Base-by-base conservation (phyloP, 164 flowering plant species). In the Nymphaea thermarum region DNA sequence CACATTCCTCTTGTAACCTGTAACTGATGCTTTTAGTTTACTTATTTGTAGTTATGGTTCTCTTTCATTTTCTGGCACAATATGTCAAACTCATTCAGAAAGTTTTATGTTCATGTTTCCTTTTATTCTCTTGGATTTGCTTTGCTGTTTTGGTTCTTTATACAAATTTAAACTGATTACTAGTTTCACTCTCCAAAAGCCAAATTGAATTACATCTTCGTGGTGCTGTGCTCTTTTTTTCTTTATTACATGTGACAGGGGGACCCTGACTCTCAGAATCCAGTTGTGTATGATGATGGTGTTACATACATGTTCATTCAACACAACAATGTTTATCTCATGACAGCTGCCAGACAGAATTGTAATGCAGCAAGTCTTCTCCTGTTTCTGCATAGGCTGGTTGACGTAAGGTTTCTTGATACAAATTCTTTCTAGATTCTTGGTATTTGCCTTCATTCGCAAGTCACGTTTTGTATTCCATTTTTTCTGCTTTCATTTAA, bases 281-380 rank as follows among this genome's bases (percentile, higher is more conserved):
- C 99, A 7, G 98, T 95, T 6, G 98, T 86, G 60, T 79, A 83
- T 64, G 99, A 92, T 73, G 83, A 84, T 85, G 99, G 99, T 6
- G 86, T 94, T 6, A 77, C 90, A 0, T 92, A 91, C 79, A 82
- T 95, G 96, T 94, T 87, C 69, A 84, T 94, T 71, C 98, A 91
- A 70, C 96, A 94, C 75, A 91, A 76, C 76, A 94, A 94, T 78
- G 87, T 94, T 43, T 94, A 86, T 80, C 70, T 94, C 73, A 92
- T 94, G 96, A 80, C 75, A 0, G 99, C 98, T 17, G 70, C 99
- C 2, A 80, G 99, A 79, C 99, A 94, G 82, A 94, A 94, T 74
- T 90, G 96, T 74, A 94, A 94, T 79, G 99, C 96, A n/a, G 96
- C 99, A 12, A 88, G 98, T 77, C 83, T 85, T 74, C 85, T 91